These are phyloP conservation scores for Crithidia acanthocephali DNA, from an alignment of 208 protist species.

Conservation along the genomic window DNA sequence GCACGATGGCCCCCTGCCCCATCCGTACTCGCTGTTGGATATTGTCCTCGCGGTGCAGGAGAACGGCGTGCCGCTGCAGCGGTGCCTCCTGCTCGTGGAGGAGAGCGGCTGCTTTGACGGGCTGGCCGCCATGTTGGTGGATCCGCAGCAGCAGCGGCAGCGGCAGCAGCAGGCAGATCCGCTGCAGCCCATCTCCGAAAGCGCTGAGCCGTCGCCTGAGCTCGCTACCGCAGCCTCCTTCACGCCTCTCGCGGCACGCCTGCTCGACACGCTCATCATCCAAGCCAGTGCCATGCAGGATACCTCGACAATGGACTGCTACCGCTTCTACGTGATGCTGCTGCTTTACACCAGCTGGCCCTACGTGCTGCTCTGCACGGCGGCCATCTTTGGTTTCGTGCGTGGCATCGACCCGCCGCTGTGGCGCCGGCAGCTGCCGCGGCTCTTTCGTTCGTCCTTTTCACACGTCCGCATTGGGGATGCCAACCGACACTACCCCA, in stretches of 20 bases:
- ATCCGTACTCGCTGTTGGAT: slow-evolving; percentile 21
- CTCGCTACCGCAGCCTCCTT: not conserved
- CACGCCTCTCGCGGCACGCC: slow-evolving; percentile 23
- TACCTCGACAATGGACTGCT: slow-evolving; percentile 69
- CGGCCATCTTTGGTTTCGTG: slow-evolving; percentile 77
- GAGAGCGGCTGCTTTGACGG: slow-evolving; percentile 42
- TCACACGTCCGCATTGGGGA: slow-evolving; percentile 66
- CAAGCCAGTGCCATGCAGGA: slow-evolving; percentile 70
- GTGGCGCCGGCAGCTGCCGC: slow-evolving; percentile 73
- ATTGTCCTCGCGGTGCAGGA: slow-evolving; percentile 35
- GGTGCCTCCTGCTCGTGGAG: slow-evolving; percentile 33
- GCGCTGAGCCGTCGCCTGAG: no score
- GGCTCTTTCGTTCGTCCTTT: slow-evolving; percentile 83
- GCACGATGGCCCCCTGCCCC: slow-evolving; percentile 1
- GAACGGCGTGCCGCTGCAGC: slow-evolving; percentile 41
- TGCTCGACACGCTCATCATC: slow-evolving; percentile 79
- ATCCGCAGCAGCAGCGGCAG: not conserved
- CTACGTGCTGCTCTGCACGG: slow-evolving; percentile 75
- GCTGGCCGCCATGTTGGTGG: not conserved
- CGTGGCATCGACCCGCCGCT: slow-evolving; percentile 54
- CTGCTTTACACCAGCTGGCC: slow-evolving; percentile 80
- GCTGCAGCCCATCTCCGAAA: no score
- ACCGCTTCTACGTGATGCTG: slow-evolving; percentile 78
- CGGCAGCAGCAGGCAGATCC: no score
- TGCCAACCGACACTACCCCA: slow-evolving; percentile 43